A percentile compares a stretch with the other conserved stretches of the same genome.
Evolutionary conservation across 2,329 filamentous ascomycete species (phyloP).

Genomic region (Tricladium varicosporioides): DNA sequence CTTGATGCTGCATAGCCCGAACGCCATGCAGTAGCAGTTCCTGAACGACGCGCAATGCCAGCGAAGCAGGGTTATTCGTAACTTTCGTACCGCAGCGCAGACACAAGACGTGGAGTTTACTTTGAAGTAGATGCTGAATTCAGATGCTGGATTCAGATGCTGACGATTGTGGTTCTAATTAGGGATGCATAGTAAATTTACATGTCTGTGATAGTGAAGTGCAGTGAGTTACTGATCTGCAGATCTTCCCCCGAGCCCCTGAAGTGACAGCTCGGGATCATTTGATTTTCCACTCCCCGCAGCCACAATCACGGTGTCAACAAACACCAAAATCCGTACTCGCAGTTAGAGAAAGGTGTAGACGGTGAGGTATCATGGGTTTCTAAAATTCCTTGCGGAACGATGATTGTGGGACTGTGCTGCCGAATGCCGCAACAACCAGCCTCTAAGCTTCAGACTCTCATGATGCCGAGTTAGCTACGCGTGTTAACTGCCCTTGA

Average conservation of each 20-base stretch:
- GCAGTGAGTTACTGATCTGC: not conserved
- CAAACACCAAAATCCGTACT: not conserved
- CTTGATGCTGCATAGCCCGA: not conserved
- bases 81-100: not conserved
- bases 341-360: not conserved
- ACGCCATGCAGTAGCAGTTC: not conserved
- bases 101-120: too few relatives aligned
- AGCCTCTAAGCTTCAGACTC: not conserved
- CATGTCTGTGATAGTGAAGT: not conserved
- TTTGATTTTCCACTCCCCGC: not conserved
- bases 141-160: not conserved
- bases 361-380: not conserved
- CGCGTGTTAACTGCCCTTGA: not conserved
- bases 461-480: not conserved
- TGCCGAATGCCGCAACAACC: not conserved
- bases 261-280: not conserved
- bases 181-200: not conserved
- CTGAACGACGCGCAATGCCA: not conserved
- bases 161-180: not conserved
- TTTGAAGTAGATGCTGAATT: too few relatives aligned
- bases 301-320: not conserved
- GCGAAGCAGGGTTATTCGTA: not conserved
- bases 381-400: not conserved
- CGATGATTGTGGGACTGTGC: not conserved
- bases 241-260: not conserved